Evolutionary conservation across 257 asterid genomes (phyloP).

Genomic region (Salvia hispanica): DNA sequence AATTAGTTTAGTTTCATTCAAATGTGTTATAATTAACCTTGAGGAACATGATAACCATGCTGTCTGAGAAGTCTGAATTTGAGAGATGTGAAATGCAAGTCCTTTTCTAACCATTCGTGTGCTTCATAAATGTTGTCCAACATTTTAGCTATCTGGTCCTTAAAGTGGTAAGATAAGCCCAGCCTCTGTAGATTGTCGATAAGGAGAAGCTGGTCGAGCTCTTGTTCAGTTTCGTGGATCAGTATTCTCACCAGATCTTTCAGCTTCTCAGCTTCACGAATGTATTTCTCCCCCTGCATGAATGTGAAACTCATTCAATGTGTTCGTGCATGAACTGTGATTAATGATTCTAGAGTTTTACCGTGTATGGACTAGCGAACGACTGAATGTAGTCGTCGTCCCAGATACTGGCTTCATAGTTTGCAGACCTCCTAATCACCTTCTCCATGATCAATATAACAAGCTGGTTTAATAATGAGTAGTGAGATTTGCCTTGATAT

Average conservation of each 20-base stretch:
- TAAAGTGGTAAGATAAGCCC: slow-evolving; percentile 45
- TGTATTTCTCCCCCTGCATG: slow-evolving; percentile 44
- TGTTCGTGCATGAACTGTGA: no score
- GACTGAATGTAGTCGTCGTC: slow-evolving; percentile 50
- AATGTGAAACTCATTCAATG: not conserved
- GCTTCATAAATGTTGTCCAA: slow-evolving; percentile 20
- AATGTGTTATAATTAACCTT: slow-evolving; percentile 27
- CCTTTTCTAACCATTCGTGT: not conserved
- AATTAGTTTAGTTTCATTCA: no score
- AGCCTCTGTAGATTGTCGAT: slow-evolving; percentile 55
- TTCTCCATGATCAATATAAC: slow-evolving; percentile 21
- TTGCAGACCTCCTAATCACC: slow-evolving; percentile 48
- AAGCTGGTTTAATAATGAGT: no score
- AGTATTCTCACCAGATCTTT: slow-evolving; percentile 31
- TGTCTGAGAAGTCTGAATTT: slow-evolving; percentile 48
- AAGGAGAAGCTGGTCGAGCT: slow-evolving; percentile 44
- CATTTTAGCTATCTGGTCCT: slow-evolving; percentile 14
- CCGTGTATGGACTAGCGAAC: slow-evolving; percentile 34
- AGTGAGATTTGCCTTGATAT: no score
- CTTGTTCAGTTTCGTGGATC: slow-evolving; percentile 28
- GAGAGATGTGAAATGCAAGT: slow-evolving; percentile 37
- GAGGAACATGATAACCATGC: slow-evolving; percentile 40
- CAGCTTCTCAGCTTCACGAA: slow-evolving; percentile 35
- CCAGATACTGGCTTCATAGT: slow-evolving; percentile 48
- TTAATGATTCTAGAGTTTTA: slow-evolving; percentile 1